Percentiles rank a stretch among this genome's conserved stretches.
phyloP scores from a whole-genome alignment of 257 asterid species.

The Jacaranda mimosifolia region DNA sequence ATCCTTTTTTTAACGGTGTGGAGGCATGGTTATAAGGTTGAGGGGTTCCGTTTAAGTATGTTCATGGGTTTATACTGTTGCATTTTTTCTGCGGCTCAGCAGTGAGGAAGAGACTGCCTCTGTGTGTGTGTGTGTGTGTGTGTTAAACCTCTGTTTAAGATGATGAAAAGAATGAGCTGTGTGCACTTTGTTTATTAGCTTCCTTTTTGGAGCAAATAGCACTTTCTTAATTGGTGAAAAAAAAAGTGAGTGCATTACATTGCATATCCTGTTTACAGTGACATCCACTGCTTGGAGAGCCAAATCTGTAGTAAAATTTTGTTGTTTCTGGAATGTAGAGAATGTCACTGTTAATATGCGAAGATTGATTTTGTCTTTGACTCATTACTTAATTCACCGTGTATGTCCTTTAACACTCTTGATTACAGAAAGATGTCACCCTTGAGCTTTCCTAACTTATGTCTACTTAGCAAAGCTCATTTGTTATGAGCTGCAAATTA shows the following conservation, averaged over 20 bases:
- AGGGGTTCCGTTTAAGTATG: neutral
- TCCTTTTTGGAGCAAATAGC: neutral
- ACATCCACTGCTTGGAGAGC: neutral
- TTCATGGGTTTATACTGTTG: neutral
- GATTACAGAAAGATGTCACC: neutral
- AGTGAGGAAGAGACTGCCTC: neutral
- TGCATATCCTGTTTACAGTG: neutral
- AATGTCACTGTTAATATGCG: neutral
- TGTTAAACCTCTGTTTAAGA: neutral
- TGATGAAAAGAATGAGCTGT: neutral
- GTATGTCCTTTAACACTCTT: neutral
- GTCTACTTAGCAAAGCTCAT: neutral
- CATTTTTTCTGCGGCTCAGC: neutral
- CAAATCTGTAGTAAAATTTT: neutral
- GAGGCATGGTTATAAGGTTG: neutral
- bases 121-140: neutral
- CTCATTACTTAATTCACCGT: neutral
- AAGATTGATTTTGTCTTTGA: neutral
- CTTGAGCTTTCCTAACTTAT: neutral
- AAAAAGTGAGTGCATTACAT: neutral
- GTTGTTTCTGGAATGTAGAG: neutral
- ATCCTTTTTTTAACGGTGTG: slow-evolving; percentile 7
- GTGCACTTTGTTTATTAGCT: neutral
- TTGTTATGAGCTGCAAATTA: slow-evolving; percentile 8
- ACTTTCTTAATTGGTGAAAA: neutral